These are phyloP conservation scores for Dichomitus squalens DNA, from an alignment of 1,284 basidiomycete species.

Conservation along the genomic window DNA sequence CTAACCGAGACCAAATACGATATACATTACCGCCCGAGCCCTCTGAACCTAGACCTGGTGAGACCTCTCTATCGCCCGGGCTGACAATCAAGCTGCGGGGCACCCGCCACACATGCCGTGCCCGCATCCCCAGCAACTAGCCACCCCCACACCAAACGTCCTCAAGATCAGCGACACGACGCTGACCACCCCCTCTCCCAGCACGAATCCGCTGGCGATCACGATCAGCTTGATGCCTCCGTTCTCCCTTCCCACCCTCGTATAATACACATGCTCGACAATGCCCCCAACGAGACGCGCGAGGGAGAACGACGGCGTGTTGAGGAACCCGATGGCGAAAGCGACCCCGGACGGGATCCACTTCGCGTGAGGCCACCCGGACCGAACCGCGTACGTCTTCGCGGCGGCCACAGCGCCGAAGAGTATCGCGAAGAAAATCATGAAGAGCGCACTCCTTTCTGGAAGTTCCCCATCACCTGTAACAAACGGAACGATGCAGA, in stretches of 20 bases:
- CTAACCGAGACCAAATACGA: not conserved
- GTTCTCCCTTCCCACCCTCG: constrained; percentile 45
- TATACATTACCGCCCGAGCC: not conserved
- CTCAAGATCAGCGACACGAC: constrained; percentile 79
- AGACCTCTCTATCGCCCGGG: not conserved
- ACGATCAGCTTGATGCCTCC: constrained; percentile 81
- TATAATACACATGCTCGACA: constrained; percentile 72
- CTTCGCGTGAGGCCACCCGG: constrained; percentile 52
- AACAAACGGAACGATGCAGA: constrained; percentile 12
- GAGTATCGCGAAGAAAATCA: constrained; percentile 74
- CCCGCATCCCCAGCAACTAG: constrained; percentile 85
- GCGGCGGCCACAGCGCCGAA: constrained; percentile 70
- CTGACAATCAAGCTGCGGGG: constrained; percentile 38
- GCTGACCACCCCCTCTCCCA: constrained; percentile 92
- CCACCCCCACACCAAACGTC: constrained; percentile 72
- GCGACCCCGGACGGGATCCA: constrained; percentile 91
- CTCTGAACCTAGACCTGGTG: not conserved
- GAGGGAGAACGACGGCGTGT: constrained; percentile 93
- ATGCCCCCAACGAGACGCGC: constrained; percentile 90
- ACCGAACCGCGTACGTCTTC: constrained; percentile 63
- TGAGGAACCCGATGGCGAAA: constrained; percentile 90
- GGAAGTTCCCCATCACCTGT: constrained; percentile 84
- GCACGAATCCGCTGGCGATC: constrained; percentile 91
- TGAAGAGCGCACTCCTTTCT: constrained; percentile 75
- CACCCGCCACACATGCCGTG: constrained; percentile 74